Evolutionary conservation across 441 rosid genomes (phyloP), one percentile per base, ranked within the genome.

Genomic region (Populus hybrid): DNA sequence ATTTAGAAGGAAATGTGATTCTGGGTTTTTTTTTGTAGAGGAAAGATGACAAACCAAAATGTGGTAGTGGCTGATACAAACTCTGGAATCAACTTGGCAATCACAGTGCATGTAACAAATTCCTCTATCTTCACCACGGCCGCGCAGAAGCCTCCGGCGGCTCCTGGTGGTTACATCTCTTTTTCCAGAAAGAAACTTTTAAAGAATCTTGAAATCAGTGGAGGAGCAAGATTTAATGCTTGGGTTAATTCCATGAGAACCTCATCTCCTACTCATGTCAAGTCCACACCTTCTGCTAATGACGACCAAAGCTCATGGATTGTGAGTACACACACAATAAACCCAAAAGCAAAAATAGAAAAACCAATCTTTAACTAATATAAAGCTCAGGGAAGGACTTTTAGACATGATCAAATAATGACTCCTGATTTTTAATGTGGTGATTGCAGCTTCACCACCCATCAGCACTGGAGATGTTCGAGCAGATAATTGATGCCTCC

Each of bases 181-280:
- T 69, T 90, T n/a, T 90, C 92, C 0, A 87, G 82, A 80, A 88
- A 88, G 82, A 83, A 87, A 50, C 75, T 89, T 56, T 82, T 93
- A 53, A 88, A 85, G 76, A 88, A 89, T 78, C 89, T 91, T 23
- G 99, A 95, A 71, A 88, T 91, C 83, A 88, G 77, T 79, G 86
- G 88, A n/a, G 91, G 87, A 12, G 84, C 86, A 56, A 93, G 95
- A 82, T 78, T 90, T 73, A 91, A 83, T 78, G 83, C 93, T 31
- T 91, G 94, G 97, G 93, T 93, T 6, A 95, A 94, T 59, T 94
- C 97, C 50, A 94, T 90, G 97, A 84, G 84, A 77, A 93, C 93
- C 64, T 93, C 97, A 18, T 94, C 98, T 2, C 98, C 98, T 26
- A 93, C 97, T 79, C 98, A 90, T 78, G 59, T 85, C 74, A 89